Evolutionary conservation across 345 rosid genomes (phyloP).

Genomic region (Noccaea caerulescens): DNA sequence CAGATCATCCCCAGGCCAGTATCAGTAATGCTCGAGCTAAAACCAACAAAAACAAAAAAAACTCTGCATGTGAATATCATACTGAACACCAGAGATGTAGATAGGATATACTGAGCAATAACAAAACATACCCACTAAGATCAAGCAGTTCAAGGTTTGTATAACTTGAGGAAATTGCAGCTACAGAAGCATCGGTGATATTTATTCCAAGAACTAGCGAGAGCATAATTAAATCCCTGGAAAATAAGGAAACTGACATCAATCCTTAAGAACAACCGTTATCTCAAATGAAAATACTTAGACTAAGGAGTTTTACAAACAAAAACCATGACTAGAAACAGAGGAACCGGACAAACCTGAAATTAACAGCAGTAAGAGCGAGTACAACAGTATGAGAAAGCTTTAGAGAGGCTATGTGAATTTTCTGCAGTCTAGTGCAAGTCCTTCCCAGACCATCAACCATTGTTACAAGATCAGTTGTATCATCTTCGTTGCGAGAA

Average conservation of each 20-base stretch:
- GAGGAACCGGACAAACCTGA: slow-evolving; percentile 59
- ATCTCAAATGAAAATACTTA: not conserved
- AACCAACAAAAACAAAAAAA: slow-evolving; percentile 25
- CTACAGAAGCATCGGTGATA: slow-evolving; percentile 92
- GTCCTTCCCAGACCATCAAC: slow-evolving; percentile 76
- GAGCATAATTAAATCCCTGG: slow-evolving; percentile 87
- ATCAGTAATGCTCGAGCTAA: slow-evolving; percentile 94
- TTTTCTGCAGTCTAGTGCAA: slow-evolving; percentile 74
- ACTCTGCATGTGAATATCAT: not conserved
- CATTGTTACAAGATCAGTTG: slow-evolving; percentile 69
- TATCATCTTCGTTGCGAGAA: slow-evolving; percentile 77
- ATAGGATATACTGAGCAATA: slow-evolving; percentile 15
- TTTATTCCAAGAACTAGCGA: slow-evolving; percentile 92
- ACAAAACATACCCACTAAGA: slow-evolving; percentile 86
- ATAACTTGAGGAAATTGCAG: slow-evolving; percentile 82
- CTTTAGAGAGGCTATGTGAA: slow-evolving; percentile 80
- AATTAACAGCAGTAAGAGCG: slow-evolving; percentile 78
- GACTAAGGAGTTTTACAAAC: not conserved
- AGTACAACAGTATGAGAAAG: slow-evolving; percentile 86
- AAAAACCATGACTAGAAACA: slow-evolving; percentile 17
- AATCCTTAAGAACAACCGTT: slow-evolving; percentile 14
- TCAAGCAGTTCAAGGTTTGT: slow-evolving; percentile 87
- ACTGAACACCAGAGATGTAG: slow-evolving; percentile 1
- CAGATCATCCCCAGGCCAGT: slow-evolving; percentile 98
- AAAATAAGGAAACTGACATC: slow-evolving; percentile 23